Base-by-base conservation (phyloP, 2,329 filamentous ascomycete genomes). In the Penicillium psychrosexuale region DNA sequence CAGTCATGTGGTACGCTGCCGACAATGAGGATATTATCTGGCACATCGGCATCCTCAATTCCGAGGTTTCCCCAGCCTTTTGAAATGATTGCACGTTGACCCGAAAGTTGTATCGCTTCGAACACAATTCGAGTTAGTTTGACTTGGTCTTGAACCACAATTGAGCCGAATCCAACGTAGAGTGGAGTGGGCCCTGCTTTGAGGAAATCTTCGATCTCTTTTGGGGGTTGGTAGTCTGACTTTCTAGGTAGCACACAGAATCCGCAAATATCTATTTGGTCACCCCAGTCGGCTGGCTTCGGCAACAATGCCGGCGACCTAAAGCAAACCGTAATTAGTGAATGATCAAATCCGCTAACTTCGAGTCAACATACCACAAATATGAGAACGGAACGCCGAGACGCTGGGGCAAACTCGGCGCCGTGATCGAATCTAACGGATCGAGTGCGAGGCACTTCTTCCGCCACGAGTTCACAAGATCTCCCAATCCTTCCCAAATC, bases 401-500 rank as follows among this genome's bases (percentile, higher is more conserved):
- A 31, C 90, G 84, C 42, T 84, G 85, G 13, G 95, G 77, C 69
- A 96, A 82, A 3, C 88, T 89, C 8, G 92, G 91, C 2, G 89
- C 92, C 82, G 88, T 93, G 46, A 95, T 86, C 8, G 90, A 77
- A 57, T 88, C 91, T 39, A 97, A 80, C 0, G 88, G 83, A 42
- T 94, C 88, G 0, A 97, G 77, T 27, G 88, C 87, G 1, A 96
- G 79, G 13, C 83, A 83, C 55, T 86, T 85, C 61, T 87, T 85
- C 49, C 92, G 82, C 66, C 96, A 97, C 11, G 86, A 82, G 68
- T 97, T 97, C 68, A 97, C 93, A 6, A 97, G 79, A 71, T 97
- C 92, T 36, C 92, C 92, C 4, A 96, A 76, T 0, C 91, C 91
- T 73, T 96, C 91, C 91, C 91, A 96, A 11, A 91, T 92, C 80